Conservation (phyloP, 1,139 yeast species). For the Pichia sp. region DNA sequence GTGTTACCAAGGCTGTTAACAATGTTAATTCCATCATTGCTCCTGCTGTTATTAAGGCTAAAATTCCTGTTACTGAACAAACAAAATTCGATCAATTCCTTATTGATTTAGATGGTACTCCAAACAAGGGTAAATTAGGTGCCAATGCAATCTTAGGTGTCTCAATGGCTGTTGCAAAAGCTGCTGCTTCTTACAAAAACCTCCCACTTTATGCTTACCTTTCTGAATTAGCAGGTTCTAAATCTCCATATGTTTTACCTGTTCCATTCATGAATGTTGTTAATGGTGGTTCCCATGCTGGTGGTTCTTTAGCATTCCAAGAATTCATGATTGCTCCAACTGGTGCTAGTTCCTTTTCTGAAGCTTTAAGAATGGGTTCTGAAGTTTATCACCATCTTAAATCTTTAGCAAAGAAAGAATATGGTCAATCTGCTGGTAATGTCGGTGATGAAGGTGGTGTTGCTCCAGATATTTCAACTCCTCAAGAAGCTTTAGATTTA, state of each 20-base stretch:
- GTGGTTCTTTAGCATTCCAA: constrained; percentile 97
- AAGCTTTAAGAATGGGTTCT: constrained; percentile 90
- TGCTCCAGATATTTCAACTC: constrained; percentile 90
- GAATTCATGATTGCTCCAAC: constrained; percentile 98
- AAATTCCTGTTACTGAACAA: constrained; percentile 74
- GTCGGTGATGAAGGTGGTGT: constrained; percentile 99
- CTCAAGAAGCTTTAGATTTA: constrained; percentile 93
- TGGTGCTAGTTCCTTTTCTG: constrained; percentile 79
- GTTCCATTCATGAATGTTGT: constrained; percentile 96
- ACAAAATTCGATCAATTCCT: constrained; percentile 73
- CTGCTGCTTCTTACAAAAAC: constrained; percentile 87
- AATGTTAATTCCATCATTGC: constrained; percentile 87
- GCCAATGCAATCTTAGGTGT: constrained; percentile 96
- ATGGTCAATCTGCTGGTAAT: constrained; percentile 97
- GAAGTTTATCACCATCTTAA: constrained; percentile 96
- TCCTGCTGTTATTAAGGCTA: constrained; percentile 73
- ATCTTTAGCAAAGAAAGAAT: constrained; percentile 80
- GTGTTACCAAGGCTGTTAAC: constrained; percentile 86
- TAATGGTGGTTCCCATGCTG: constrained; percentile 99
- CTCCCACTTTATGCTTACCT: constrained; percentile 85
- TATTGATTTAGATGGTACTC: constrained; percentile 77
- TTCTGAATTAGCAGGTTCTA: constrained; percentile 61
- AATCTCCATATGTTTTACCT: constrained; percentile 76
- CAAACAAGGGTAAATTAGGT: constrained; percentile 90
- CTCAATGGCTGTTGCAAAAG: constrained; percentile 87